Conservation (phyloP, 2,329 filamentous ascomycete genomes). For the Penicillium concentricum region DNA sequence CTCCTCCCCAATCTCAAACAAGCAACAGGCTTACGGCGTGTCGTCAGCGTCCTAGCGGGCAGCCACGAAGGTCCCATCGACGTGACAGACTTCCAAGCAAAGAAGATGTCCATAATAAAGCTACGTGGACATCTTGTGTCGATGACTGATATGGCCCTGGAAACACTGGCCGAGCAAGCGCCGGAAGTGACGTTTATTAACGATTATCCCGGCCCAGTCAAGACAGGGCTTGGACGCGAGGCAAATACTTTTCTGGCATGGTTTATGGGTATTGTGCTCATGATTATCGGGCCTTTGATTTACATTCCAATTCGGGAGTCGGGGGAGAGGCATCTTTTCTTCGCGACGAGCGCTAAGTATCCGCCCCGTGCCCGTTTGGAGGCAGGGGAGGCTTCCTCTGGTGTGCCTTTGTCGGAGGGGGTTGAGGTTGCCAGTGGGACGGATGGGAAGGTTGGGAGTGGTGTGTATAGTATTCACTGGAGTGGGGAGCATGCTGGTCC, state of each 20-base stretch:
- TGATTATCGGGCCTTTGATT: constrained; percentile 27
- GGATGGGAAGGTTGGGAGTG: constrained; percentile 30
- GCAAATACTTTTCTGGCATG: neutral
- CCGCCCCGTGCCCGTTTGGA: constrained; percentile 7
- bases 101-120: constrained; percentile 39
- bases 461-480: constrained; percentile 30
- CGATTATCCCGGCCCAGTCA: constrained; percentile 49
- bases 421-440: constrained; percentile 18
- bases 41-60: constrained; percentile 56
- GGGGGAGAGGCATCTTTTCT: constrained; percentile 49
- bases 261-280: constrained; percentile 21
- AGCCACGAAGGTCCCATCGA: constrained; percentile 55
- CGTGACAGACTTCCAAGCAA: constrained; percentile 47
- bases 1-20: constrained; percentile 56
- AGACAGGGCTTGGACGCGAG: constrained; percentile 41
- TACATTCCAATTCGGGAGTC: constrained; percentile 35
- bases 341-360: constrained; percentile 39
- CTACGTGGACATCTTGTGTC: constrained; percentile 47
- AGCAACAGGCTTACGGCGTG: constrained; percentile 51
- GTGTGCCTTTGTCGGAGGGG: constrained; percentile 17
- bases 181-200: constrained; percentile 52
- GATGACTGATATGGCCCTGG: constrained; percentile 52
- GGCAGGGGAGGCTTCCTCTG: constrained; percentile 2
- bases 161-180: constrained; percentile 48
- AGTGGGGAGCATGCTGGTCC: constrained; percentile 16